A percentile compares a stretch with the other conserved stretches of the same genome.
These are phyloP conservation scores for Calonectria montana DNA, from an alignment of 2,329 filamentous ascomycete species.

Conservation along the genomic window DNA sequence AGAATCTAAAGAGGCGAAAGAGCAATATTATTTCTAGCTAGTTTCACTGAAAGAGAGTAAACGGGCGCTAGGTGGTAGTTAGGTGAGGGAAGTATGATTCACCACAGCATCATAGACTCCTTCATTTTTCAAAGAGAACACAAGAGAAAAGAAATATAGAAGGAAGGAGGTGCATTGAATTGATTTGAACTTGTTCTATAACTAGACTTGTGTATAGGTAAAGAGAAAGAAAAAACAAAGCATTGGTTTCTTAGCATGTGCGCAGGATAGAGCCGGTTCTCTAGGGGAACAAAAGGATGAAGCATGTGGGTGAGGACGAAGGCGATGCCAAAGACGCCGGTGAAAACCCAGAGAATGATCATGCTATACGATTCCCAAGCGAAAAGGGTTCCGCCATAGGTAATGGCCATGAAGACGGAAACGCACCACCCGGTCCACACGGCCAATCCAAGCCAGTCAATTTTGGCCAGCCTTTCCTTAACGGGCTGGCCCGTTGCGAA, in stretches of 20 bases:
- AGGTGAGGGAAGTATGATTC: no score
- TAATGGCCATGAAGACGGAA: not conserved
- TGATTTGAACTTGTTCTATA: no score
- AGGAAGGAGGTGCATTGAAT: no score
- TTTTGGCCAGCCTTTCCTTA: not conserved
- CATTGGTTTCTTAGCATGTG: not conserved
- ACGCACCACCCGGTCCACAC: not conserved
- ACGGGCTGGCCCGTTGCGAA: not conserved
- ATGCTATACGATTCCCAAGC: not conserved
- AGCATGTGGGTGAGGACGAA: not conserved
- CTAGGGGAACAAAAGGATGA: not conserved
- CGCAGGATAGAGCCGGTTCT: not conserved
- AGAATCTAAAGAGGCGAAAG: no score
- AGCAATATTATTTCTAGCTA: no score
- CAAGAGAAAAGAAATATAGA: no score
- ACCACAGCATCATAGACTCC: no score
- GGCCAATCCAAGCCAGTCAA: not conserved
- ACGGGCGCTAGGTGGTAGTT: no score
- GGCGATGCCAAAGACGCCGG: not conserved
- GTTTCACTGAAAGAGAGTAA: no score
- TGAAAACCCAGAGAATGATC: not conserved
- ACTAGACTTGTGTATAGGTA: no score
- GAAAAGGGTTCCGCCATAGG: not conserved
- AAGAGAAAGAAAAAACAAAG: no score
- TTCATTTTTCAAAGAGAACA: no score